Conservation (phyloP, 2,329 filamentous ascomycete species). For the Bipolaris zeicola region DNA sequence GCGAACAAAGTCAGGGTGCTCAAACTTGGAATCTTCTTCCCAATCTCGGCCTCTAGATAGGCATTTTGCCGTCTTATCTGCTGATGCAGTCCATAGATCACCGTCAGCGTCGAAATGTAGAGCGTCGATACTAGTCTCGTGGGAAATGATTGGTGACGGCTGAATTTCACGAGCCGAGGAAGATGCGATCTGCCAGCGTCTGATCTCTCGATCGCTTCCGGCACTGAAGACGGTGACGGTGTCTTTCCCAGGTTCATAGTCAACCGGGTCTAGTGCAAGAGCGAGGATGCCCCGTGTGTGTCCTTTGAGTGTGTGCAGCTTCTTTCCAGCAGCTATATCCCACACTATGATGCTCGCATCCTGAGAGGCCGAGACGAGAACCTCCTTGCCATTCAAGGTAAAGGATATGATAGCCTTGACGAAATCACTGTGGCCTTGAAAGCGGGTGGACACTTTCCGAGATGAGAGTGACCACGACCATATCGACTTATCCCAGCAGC, state of each 20-base stretch:
- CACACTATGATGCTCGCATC: conserved; percentile 70
- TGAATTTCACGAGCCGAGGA: conserved; percentile 30
- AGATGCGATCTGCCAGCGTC: conserved; percentile 69
- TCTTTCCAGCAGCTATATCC: conserved; percentile 70
- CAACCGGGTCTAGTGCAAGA: conserved; percentile 72
- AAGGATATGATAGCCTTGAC: conserved; percentile 78
- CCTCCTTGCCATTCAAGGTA: conserved; percentile 64
- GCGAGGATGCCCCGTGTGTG: conserved; percentile 78
- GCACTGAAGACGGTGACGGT: conserved; percentile 72
- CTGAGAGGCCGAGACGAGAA: conserved; percentile 55
- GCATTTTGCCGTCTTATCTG: conserved; percentile 86
- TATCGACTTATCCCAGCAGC: conserved; percentile 91
- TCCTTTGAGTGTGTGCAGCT: conserved; percentile 78
- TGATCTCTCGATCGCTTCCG: conserved; percentile 67
- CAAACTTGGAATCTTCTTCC: conserved; percentile 71
- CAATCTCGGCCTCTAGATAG: conserved; percentile 72
- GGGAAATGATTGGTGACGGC: conserved; percentile 69
- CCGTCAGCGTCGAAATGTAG: conserved; percentile 73
- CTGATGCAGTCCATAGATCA: conserved; percentile 91
- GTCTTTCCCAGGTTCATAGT: conserved; percentile 30
- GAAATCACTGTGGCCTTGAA: conserved; percentile 84
- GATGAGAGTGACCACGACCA: conserved; percentile 75
- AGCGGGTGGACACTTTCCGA: conserved; percentile 58
- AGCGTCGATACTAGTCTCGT: conserved; percentile 90
- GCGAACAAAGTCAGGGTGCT: conserved; percentile 88